phyloP scores from a whole-genome alignment of 2,329 filamentous ascomycete genomes.

The Fusarium torreyae region DNA sequence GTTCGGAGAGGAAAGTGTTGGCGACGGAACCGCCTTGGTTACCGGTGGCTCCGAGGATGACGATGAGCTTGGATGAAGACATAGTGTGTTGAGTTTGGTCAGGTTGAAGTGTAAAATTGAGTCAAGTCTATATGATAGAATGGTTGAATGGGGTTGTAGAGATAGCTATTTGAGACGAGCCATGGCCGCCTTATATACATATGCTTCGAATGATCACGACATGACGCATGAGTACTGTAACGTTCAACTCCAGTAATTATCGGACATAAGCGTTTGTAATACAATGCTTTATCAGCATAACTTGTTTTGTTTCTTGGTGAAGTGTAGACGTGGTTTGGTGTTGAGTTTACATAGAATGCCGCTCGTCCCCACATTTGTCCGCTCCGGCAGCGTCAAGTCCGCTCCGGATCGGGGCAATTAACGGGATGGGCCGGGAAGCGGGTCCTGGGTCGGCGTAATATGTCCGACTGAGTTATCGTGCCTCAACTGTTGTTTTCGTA shows the following conservation, averaged over 20 bases:
- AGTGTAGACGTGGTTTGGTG: not conserved
- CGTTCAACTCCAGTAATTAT: not conserved
- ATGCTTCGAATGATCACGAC: not conserved
- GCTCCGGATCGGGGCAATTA: not conserved
- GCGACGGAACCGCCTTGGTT: constrained; percentile 41
- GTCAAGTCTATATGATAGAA: not conserved
- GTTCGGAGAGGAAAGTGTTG: constrained; percentile 17
- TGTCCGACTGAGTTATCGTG: not conserved
- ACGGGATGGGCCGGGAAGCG: not conserved
- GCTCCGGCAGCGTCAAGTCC: constrained; percentile 1
- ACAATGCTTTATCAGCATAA: constrained; percentile 16
- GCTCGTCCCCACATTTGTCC: constrained; percentile 19
- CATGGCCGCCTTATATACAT: constrained; percentile 3
- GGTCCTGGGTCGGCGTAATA: constrained; percentile 6
- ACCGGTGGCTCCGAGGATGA: constrained; percentile 37
- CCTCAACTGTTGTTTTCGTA: not conserved
- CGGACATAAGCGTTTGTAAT: not conserved
- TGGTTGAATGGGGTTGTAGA: not conserved
- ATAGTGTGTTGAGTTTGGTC: constrained; percentile 3
- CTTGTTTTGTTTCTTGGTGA: not conserved
- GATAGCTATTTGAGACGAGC: not conserved
- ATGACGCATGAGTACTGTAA: not conserved
- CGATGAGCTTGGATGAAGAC: constrained; percentile 32
- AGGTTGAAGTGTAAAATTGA: not conserved
- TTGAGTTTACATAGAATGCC: not conserved